These are phyloP conservation scores for Diaporthe sp. DNA, from an alignment of 2,329 filamentous ascomycete species.

Conservation along the genomic window DNA sequence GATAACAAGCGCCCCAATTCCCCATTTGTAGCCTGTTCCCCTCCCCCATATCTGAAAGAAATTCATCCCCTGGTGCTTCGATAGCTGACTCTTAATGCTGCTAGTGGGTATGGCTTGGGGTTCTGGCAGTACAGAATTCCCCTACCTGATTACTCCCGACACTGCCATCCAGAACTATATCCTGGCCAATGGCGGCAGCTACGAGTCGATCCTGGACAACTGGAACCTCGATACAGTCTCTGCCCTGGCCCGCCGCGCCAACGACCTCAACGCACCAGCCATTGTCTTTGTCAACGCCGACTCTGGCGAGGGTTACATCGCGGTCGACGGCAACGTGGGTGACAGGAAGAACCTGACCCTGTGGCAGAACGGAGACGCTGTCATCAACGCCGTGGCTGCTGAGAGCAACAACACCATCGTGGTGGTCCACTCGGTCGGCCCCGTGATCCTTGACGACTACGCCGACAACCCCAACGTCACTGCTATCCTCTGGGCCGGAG, in stretches of 20 bases:
- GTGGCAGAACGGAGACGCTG: slow-evolving; percentile 80
- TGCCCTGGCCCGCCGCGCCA: slow-evolving; percentile 49
- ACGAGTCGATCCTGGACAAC: slow-evolving; percentile 60
- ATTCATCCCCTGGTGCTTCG: too few species aligned
- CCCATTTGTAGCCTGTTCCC: too few species aligned
- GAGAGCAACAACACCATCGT: slow-evolving; percentile 68
- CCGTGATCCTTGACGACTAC: slow-evolving; percentile 75
- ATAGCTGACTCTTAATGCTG: too few species aligned
- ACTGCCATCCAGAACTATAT: slow-evolving; percentile 66
- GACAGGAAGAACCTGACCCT: slow-evolving; percentile 83
- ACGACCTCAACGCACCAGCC: slow-evolving; percentile 77
- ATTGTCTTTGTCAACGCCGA: slow-evolving; percentile 88
- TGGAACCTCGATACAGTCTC: slow-evolving; percentile 65
- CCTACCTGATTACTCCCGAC: slow-evolving; percentile 81
- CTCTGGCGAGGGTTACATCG: slow-evolving; percentile 81
- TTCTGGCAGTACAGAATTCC: slow-evolving; percentile 85
- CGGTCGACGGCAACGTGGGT: slow-evolving; percentile 73
- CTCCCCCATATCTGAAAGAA: too few species aligned
- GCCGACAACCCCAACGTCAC: slow-evolving; percentile 68
- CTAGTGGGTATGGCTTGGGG: slow-evolving; percentile 84
- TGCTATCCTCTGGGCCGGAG: slow-evolving; percentile 66
- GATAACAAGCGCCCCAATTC: too few species aligned
- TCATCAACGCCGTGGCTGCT: slow-evolving; percentile 78
- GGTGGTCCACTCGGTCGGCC: slow-evolving; percentile 68
- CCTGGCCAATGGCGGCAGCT: slow-evolving; percentile 71